phyloP scores from a whole-genome alignment of 345 rosid genomes.

The Brassica cretica region DNA sequence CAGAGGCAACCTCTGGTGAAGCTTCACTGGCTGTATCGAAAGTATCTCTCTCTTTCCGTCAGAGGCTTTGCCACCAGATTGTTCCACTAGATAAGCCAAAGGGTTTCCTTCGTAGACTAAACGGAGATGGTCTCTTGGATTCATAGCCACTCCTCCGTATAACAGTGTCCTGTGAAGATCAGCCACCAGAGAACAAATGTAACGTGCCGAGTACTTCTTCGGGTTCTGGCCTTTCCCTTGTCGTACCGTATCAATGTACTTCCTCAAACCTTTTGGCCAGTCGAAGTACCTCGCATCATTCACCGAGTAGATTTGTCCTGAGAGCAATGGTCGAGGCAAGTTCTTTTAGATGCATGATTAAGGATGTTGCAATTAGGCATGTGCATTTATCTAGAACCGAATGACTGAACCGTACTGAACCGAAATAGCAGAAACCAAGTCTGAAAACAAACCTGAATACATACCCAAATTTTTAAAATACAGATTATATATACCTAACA shows the following conservation, averaged over 20 bases:
- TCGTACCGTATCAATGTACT: constrained; percentile 74
- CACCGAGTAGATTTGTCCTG: constrained; percentile 94
- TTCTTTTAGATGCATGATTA: background rate
- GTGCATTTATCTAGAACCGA: background rate
- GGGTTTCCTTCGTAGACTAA: constrained; percentile 93
- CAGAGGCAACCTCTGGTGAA: constrained; percentile 87
- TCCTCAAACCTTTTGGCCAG: constrained; percentile 90
- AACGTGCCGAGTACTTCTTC: constrained; percentile 90
- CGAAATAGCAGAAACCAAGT: no score
- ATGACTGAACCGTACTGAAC: background rate
- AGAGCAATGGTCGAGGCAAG: constrained; percentile 1
- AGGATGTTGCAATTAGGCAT: background rate
- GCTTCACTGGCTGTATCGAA: constrained; percentile 77
- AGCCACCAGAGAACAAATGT: constrained; percentile 89
- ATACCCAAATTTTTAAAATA: background rate
- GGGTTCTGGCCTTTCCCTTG: constrained; percentile 90
- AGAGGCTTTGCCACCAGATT: constrained; percentile 87
- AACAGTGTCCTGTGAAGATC: constrained; percentile 86
- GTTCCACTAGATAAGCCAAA: constrained; percentile 82
- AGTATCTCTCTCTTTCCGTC: constrained; percentile 75
- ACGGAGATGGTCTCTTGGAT: constrained; percentile 92
- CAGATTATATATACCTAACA: background rate
- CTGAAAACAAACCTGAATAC: no score
- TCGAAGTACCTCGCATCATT: constrained; percentile 86
- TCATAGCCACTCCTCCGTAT: constrained; percentile 94